Conservation (phyloP, 345 rosid genomes). For the Citrus medica region DNA sequence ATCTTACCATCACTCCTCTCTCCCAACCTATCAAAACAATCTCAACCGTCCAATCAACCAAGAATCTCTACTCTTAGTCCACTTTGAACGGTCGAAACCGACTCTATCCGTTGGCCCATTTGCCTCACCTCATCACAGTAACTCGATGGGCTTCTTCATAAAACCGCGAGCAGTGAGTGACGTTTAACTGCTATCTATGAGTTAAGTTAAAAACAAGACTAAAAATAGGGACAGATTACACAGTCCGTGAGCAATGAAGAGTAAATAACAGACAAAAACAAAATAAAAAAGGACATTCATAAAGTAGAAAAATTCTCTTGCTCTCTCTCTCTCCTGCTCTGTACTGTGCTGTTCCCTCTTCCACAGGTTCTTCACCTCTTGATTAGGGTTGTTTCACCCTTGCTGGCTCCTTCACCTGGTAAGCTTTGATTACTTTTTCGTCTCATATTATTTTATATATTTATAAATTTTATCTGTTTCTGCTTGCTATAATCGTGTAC, state of each 20-base stretch:
- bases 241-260: neutral
- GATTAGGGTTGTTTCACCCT: slow-evolving; percentile 19
- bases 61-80: neutral
- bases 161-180: neutral
- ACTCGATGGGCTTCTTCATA: neutral
- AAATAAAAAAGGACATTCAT: slow-evolving; percentile 5
- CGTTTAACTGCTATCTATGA: neutral
- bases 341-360: slow-evolving; percentile 3
- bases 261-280: neutral
- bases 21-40: neutral
- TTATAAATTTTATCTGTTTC: neutral
- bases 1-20: neutral
- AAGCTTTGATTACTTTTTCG: slow-evolving; percentile 17
- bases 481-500: neutral
- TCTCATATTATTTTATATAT: neutral
- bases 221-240: neutral
- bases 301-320: slow-evolving; percentile 19
- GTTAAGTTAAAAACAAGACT: neutral
- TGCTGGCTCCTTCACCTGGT: slow-evolving; percentile 6
- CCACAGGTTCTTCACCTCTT: slow-evolving; percentile 24
- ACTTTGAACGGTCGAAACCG: slow-evolving; percentile 3
- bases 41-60: neutral
- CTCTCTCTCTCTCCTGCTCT: slow-evolving; percentile 16
- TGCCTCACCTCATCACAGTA: neutral
- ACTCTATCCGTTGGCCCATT: neutral